Evolutionary conservation across 2,329 filamentous ascomycete species (phyloP), one percentile per base, ranked within the genome.

Genomic region (Chaetothyriales sp.): DNA sequence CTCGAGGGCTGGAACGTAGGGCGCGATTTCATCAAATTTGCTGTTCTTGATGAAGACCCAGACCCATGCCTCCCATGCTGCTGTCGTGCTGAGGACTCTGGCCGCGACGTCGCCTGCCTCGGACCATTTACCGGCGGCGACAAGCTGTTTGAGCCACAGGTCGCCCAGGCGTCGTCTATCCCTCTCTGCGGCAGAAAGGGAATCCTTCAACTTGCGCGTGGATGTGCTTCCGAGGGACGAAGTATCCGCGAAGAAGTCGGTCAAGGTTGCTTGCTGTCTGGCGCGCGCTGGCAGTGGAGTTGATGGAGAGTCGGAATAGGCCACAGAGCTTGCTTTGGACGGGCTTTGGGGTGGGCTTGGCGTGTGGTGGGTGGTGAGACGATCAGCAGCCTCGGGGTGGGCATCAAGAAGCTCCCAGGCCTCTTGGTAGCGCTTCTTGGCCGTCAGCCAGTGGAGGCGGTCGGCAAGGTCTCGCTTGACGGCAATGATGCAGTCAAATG

Each of bases 51-150:
- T 87, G 69, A 98, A 98, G 0, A 80, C 83, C 80, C 86, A 94
- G 4, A 94, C 85, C 89, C 90, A 97, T 62, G 94, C 87, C 69
- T 97, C 89, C 92, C 92, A 98, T 60, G 84, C 75, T 47, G 84
- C 76, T 1, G 88, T 81, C 1, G 83, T 87, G 44, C 81, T 81
- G 1, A 98, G 73, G 0, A 95, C 89, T 62, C 83, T 88, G 13
- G 84, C 86, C 53, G 89, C 90, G 3, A 94, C 75, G 61, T 84
- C 76, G 0, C 88, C 90, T 5, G 92, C 92, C 52, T 77, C 73
- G 7, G 66, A 65, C 92, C 92, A 98, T 55, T 90, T 76, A 7
- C 80, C 76, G 0, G 78, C 74, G 37, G 82, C 78, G 33, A 95
- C 78, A 33, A 97, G 76, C 61, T 95, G 86, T 55, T 89, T 82